These are phyloP conservation scores for Lactarius tabidus DNA, from an alignment of 768 basidiomycete species.

Conservation along the genomic window DNA sequence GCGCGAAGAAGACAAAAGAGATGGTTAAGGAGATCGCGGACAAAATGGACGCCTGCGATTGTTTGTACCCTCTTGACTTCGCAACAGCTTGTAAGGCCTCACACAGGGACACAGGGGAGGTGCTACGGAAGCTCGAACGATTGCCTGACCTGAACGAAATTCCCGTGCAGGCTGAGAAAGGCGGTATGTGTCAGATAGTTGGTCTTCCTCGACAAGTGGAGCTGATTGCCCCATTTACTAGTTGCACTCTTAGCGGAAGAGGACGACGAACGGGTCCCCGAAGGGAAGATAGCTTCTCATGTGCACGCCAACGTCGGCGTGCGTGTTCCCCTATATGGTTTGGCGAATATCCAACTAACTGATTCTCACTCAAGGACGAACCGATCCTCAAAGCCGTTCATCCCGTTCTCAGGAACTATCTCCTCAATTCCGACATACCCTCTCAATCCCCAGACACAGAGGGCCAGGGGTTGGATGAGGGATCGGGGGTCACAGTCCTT, in stretches of 20 bases:
- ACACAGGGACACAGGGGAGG: neutral
- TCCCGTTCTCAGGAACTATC: constrained; percentile 4
- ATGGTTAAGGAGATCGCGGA: neutral
- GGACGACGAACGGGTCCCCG: neutral
- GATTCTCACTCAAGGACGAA: constrained; percentile 8
- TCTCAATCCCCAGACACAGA: neutral
- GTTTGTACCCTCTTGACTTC: neutral
- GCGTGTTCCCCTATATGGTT: neutral
- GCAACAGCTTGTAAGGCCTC: no score
- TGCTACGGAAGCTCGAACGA: neutral
- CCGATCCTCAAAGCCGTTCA: neutral
- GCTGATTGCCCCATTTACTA: neutral
- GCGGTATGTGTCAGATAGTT: neutral
- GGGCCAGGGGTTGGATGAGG: neutral
- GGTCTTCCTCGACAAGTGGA: neutral
- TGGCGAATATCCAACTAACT: neutral
- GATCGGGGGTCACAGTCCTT: constrained; percentile 1
- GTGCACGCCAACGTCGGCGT: neutral
- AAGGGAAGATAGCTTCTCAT: constrained; percentile 4
- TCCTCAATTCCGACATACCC: constrained; percentile 4
- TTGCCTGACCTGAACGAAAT: no score
- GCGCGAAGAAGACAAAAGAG: neutral
- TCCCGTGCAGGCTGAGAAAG: constrained; percentile 4
- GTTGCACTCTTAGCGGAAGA: constrained; percentile 2
- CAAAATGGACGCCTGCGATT: neutral